Evolutionary conservation across 805 yeast species (phyloP), one percentile per base, ranked within the genome.

Genomic region (Cyberlindnera samutprakarnensis): DNA sequence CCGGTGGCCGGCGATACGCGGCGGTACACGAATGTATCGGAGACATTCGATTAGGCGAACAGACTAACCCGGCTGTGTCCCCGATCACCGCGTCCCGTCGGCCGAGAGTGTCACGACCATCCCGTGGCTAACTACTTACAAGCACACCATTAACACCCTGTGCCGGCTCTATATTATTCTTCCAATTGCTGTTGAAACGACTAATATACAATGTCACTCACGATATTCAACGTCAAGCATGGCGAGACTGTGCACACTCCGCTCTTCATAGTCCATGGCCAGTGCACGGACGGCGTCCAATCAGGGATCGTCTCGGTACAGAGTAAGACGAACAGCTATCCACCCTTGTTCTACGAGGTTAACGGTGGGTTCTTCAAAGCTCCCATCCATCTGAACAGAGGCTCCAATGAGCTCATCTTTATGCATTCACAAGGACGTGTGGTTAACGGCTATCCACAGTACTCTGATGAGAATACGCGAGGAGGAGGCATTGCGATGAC

Each of bases 341-440:
- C 96, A 0, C 72, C 85, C 0, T 78, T 75, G 44, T 63, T 66
- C 33, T 82, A 67, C 46, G 94, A 88, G 38, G 72, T 87, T 6
- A 72, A 75, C 32, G 59, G 70, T 14, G 78, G 80, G 1, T 67
- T 70, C 38, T 90, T 88, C 66, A 88, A 87, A 54, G 83, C 84
- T 0, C 48, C 83, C 13, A 64, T 83, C 3, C 81, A 81, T 38
- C 65, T 88, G 14, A 70, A 75, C 14, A 77, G 80, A 0, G 88
- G 90, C n/a, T 56, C 55, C 15, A 90, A 88, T 49, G 53, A 50
- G 4, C 52, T 88, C 25, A 48, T 57, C 2, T 68, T 83, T 6
- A 66, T 68, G 3, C 75, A 70, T 18, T 51, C 60, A 14, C 59
- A 61, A 10, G 68, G 70, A 0, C 29, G 37, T 1, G 51, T 57